Conservation (phyloP, 306 rosid species). For the Macrotyloma uniflorum region DNA sequence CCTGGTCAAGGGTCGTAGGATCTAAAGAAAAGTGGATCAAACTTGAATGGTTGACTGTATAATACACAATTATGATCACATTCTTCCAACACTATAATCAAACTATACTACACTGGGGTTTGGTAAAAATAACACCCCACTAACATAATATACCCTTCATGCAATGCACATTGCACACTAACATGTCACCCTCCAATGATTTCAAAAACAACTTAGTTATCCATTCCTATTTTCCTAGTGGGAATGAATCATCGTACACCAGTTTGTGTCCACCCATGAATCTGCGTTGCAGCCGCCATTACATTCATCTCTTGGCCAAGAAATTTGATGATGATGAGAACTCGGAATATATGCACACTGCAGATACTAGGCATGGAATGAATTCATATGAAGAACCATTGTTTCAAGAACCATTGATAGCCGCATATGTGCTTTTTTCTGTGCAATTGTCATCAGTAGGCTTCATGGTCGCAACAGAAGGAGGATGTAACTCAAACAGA, state of each 20-base stretch:
- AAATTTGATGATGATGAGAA: conserved; percentile 18
- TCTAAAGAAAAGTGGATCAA: no score
- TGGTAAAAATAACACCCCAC: conserved; percentile 40
- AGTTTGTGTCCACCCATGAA: conserved; percentile 12
- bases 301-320: conserved; percentile 12
- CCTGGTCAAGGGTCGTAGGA: no score
- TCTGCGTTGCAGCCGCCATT: not conserved
- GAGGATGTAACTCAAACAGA: conserved; percentile 62
- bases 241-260: conserved; percentile 16
- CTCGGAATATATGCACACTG: not conserved
- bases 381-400: conserved; percentile 15
- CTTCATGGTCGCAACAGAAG: conserved; percentile 55
- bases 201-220: conserved; percentile 6
- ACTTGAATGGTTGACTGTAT: no score
- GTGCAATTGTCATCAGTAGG: conserved; percentile 37
- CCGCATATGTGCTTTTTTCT: conserved; percentile 37
- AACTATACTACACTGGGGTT: no score
- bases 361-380: conserved; percentile 15
- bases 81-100: no score
- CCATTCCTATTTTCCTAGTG: conserved; percentile 9
- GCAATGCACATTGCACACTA: conserved; percentile 27
- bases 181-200: conserved; percentile 17
- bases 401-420: conserved; percentile 32
- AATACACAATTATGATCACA: no score
- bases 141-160: no score